A percentile compares a stretch with the other conserved stretches of the same genome.
These are phyloP conservation scores for Tetrapisispora fleetii DNA, from an alignment of 805 yeast genomes.

Conservation along the genomic window DNA sequence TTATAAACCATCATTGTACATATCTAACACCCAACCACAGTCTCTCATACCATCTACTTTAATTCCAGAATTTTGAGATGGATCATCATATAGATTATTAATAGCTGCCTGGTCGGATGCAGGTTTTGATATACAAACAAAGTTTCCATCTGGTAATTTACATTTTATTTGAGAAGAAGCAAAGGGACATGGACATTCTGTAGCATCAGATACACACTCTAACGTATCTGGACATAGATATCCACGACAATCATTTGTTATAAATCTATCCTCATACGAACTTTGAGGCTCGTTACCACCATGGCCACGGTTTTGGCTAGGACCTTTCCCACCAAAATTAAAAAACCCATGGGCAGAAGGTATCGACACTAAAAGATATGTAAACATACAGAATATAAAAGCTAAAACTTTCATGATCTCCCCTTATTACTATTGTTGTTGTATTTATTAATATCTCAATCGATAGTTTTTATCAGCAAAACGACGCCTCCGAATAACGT, in stretches of 20 bases:
- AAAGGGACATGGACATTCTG: conserved; percentile 84
- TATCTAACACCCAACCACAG: conserved; percentile 71
- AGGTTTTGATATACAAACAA: conserved; percentile 78
- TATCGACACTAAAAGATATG: background rate
- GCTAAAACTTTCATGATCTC: background rate
- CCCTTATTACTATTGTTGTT: too few relatives aligned
- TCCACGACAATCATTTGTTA: conserved; percentile 41
- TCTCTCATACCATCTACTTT: conserved; percentile 50
- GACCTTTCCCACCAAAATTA: conserved; percentile 35
- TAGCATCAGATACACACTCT: conserved; percentile 57
- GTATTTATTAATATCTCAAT: background rate
- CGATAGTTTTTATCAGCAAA: too few relatives aligned
- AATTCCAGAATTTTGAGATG: conserved; percentile 38
- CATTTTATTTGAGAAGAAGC: conserved; percentile 82
- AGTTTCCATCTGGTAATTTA: conserved; percentile 52
- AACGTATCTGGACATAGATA: conserved; percentile 80
- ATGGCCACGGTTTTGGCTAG: conserved; percentile 32
- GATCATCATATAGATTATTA: conserved; percentile 32
- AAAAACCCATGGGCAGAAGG: conserved; percentile 23
- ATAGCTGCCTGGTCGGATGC: conserved; percentile 36
- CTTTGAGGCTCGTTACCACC: conserved; percentile 21
- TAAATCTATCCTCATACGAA: conserved; percentile 28
- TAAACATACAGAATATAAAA: background rate
- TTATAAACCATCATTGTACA: background rate
- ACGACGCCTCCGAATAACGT: too few relatives aligned